Conservation (phyloP, 192 early-diverging fungal species). For the Physocladia obscura region DNA sequence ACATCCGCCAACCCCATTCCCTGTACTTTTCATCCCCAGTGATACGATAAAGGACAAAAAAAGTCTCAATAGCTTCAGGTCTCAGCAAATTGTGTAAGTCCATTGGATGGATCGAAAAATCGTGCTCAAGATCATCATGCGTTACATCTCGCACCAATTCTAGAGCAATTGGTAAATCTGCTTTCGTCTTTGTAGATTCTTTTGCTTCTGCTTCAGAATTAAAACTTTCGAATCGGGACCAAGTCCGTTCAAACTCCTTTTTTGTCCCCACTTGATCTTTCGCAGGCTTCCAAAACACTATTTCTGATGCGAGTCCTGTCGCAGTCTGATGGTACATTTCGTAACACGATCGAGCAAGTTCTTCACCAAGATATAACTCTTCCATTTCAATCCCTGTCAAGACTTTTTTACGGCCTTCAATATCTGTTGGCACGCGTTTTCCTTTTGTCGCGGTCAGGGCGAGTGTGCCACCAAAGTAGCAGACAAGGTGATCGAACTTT, state of each 20-base stretch:
- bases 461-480: conserved; percentile 84
- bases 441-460: conserved; percentile 75
- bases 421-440: conserved; percentile 26
- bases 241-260: conserved; percentile 9
- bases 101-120: conserved; percentile 63
- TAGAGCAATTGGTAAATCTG: conserved; percentile 1
- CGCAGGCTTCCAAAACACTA: conserved; percentile 68
- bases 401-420: not conserved
- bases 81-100: conserved; percentile 81
- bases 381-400: conserved; percentile 44
- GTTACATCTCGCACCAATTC: not conserved
- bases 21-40: conserved; percentile 80
- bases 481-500: conserved; percentile 94
- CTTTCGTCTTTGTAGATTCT: not conserved
- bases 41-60: conserved; percentile 82
- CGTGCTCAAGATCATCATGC: conserved; percentile 36
- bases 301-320: conserved; percentile 83
- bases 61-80: conserved; percentile 86
- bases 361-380: conserved; percentile 70
- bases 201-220: too few species aligned
- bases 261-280: conserved; percentile 20
- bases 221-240: conserved; percentile 5
- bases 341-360: conserved; percentile 73
- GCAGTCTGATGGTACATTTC: conserved; percentile 78
- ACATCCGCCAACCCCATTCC: conserved; percentile 81